Percentiles rank a stretch among this genome's conserved stretches.
These are phyloP conservation scores for Agapanthus africanus DNA, from an alignment of 106 monocot species.

Conservation along the genomic window DNA sequence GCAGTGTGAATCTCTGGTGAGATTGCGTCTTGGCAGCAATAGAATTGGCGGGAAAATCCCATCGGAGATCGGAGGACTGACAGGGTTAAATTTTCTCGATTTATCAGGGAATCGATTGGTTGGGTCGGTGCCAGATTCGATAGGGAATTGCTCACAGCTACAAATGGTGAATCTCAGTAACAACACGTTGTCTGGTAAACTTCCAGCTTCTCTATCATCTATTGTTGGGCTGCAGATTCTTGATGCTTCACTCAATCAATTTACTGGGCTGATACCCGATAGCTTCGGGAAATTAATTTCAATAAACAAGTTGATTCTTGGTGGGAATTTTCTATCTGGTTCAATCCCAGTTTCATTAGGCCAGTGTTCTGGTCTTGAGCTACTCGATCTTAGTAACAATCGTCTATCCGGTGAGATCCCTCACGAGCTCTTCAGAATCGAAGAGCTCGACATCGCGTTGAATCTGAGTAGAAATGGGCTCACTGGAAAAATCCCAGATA, in stretches of 20 bases:
- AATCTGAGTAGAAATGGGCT: slow-evolving; percentile 80
- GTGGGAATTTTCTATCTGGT: slow-evolving; percentile 52
- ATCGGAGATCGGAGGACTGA: slow-evolving; percentile 43
- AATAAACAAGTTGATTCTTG: slow-evolving; percentile 63
- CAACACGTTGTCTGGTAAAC: slow-evolving; percentile 49
- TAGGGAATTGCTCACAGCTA: slow-evolving; percentile 67
- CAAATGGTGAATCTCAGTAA: slow-evolving; percentile 80
- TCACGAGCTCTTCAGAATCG: slow-evolving; percentile 54
- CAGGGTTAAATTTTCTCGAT: slow-evolving; percentile 67
- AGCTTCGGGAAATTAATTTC: slow-evolving; percentile 41
- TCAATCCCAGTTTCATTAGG: slow-evolving; percentile 55
- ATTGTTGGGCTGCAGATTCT: slow-evolving; percentile 59
- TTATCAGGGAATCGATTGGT: slow-evolving; percentile 55
- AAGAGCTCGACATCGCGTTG: slow-evolving; percentile 71
- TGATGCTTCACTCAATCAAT: slow-evolving; percentile 53
- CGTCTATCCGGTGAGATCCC: slow-evolving; percentile 59
- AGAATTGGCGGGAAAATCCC: slow-evolving; percentile 63
- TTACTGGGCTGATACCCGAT: slow-evolving; percentile 60
- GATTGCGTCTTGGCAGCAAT: slow-evolving; percentile 70
- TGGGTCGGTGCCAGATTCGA: slow-evolving; percentile 52
- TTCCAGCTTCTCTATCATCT: slow-evolving; percentile 44
- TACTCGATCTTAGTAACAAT: slow-evolving; percentile 85
- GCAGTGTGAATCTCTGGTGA: slow-evolving; percentile 44
- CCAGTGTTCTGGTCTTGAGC: slow-evolving; percentile 45
- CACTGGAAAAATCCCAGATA: slow-evolving; percentile 57